phyloP scores from a whole-genome alignment of 2,329 filamentous ascomycete species.

The Ophiognomonia clavigignenti-juglandacearum region DNA sequence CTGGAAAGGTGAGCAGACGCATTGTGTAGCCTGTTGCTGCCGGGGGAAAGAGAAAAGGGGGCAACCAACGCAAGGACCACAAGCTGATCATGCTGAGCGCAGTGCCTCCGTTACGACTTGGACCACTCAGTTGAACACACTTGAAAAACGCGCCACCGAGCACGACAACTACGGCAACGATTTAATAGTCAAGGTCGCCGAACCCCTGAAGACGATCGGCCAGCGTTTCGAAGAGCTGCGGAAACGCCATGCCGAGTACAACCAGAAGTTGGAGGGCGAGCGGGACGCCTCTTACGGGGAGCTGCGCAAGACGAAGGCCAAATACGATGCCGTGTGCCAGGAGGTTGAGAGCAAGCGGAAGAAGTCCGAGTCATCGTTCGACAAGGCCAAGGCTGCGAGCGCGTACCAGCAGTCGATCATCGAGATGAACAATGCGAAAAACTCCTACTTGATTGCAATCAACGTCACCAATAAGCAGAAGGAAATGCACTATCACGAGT shows the following conservation, averaged over 20 bases:
- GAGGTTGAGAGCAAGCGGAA: slow-evolving; percentile 93
- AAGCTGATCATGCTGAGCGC: slow-evolving; percentile 15
- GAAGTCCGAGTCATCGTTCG: slow-evolving; percentile 91
- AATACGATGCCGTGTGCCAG: slow-evolving; percentile 89
- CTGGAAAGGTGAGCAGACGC: slow-evolving; percentile 64
- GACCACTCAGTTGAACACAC: slow-evolving; percentile 86
- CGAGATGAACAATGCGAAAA: slow-evolving; percentile 98
- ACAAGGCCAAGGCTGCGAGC: slow-evolving; percentile 86
- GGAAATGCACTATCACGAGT: slow-evolving; percentile 95
- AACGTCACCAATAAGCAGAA: slow-evolving; percentile 98
- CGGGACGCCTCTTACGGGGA: slow-evolving; percentile 79
- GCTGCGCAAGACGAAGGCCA: slow-evolving; percentile 82
- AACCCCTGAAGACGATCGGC: slow-evolving; percentile 74
- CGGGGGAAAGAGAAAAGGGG: background rate
- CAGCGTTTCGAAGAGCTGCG: slow-evolving; percentile 83
- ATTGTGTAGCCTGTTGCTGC: slow-evolving; percentile 2
- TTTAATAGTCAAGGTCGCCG: slow-evolving; percentile 74
- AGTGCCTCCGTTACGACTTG: slow-evolving; percentile 95
- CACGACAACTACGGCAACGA: slow-evolving; percentile 82
- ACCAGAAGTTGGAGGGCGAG: slow-evolving; percentile 83
- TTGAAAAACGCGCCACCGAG: slow-evolving; percentile 83
- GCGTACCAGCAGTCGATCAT: slow-evolving; percentile 87
- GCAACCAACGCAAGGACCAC: slow-evolving; percentile 6
- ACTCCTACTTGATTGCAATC: slow-evolving; percentile 94
- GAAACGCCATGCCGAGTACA: slow-evolving; percentile 86